Evolutionary conservation across 768 basidiomycete species (phyloP).

Genomic region (Mycena metata): DNA sequence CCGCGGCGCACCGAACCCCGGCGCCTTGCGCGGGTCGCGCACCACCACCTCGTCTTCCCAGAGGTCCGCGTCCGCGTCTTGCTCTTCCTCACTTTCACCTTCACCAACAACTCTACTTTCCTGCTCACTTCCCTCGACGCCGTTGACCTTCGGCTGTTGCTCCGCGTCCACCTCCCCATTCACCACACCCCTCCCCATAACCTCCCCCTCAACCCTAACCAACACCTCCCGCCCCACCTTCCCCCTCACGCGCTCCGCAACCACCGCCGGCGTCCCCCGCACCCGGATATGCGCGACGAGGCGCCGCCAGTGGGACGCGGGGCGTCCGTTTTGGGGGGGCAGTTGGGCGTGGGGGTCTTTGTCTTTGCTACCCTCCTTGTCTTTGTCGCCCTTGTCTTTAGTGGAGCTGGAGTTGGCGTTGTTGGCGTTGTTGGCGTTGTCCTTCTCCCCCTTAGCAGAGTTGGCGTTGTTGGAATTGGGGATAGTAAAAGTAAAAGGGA

Average conservation of each 20-base stretch:
- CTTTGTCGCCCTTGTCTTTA: too few relatives aligned
- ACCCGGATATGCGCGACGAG: conserved; percentile 58
- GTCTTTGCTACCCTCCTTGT: not conserved
- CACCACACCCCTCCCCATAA: conserved; percentile 56
- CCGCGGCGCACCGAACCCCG: conserved; percentile 42
- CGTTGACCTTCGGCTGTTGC: conserved; percentile 47
- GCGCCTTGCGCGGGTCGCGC: conserved; percentile 37
- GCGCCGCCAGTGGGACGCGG: conserved; percentile 50
- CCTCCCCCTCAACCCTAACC: conserved; percentile 68
- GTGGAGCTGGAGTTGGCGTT: too few relatives aligned
- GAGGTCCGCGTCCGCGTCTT: conserved; percentile 66
- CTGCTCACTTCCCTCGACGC: conserved; percentile 29
- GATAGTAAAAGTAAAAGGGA: too few relatives aligned
- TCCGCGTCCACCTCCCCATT: conserved; percentile 50
- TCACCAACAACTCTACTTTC: too few relatives aligned
- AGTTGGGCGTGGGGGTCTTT: not conserved
- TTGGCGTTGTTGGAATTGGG: too few relatives aligned
- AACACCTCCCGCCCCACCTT: conserved; percentile 75
- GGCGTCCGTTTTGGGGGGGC: conserved; percentile 31
- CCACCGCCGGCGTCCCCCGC: conserved; percentile 44
- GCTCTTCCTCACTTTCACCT: too few relatives aligned
- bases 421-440: too few relatives aligned
- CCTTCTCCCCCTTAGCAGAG: conserved; percentile 8
- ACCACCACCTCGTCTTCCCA: conserved; percentile 45
- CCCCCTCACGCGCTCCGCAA: conserved; percentile 65